phyloP scores from a whole-genome alignment of 2,329 filamentous ascomycete genomes.

The Xylaria digitata region DNA sequence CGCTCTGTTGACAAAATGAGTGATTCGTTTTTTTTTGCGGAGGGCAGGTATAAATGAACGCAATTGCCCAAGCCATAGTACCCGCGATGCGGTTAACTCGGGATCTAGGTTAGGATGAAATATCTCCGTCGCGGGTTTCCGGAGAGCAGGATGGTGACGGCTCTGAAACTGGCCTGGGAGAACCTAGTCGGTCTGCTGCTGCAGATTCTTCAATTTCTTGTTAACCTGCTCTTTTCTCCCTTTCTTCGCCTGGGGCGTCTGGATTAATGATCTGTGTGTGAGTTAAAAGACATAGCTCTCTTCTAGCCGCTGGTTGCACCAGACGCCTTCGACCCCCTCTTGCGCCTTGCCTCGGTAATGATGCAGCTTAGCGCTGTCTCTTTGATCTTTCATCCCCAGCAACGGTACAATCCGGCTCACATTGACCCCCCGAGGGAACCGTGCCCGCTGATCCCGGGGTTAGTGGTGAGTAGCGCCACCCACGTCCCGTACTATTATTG shows the following conservation, averaged over 20 bases:
- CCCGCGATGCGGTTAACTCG: not conserved
- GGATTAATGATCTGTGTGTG: no score
- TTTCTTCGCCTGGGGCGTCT: not conserved
- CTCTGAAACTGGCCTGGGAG: not conserved
- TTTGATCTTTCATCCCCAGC: not conserved
- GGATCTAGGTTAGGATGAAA: not conserved
- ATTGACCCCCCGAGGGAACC: not conserved
- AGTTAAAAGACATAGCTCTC: not conserved
- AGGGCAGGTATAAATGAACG: not conserved
- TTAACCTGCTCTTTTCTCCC: not conserved
- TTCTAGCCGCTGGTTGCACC: not conserved
- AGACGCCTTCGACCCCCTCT: not conserved
- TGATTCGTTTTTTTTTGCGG: not conserved
- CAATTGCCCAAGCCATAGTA: not conserved
- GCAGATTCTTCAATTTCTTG: no score
- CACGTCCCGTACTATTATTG: slow-evolving; percentile 17
- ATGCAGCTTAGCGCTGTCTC: not conserved
- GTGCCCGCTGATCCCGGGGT: not conserved
- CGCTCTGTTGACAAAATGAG: not conserved
- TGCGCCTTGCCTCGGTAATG: not conserved
- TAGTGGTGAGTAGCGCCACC: slow-evolving; percentile 2
- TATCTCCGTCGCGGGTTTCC: not conserved
- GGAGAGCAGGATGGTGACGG: not conserved
- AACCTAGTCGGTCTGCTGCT: not conserved
- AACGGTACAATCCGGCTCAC: not conserved